Evolutionary conservation across 2,329 filamentous ascomycete species (phyloP).

Genomic region (Trichoderma arundinaceum): DNA sequence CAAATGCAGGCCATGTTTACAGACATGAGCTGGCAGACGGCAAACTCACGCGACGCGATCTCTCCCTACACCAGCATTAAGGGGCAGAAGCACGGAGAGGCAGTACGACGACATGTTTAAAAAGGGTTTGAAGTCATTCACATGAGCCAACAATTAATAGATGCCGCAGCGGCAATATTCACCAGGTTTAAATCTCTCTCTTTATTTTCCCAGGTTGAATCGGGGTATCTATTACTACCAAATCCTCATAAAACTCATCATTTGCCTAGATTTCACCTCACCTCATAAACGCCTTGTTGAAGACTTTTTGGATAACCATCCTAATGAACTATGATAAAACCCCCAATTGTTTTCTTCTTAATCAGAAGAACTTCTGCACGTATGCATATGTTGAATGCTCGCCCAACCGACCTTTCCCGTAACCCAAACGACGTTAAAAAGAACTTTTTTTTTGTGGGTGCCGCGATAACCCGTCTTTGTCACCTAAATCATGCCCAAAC

Average conservation of each 20-base stretch:
- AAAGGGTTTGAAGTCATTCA: too few relatives aligned
- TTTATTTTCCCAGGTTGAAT: conserved; percentile 32
- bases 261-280: conserved; percentile 28
- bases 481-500: conserved; percentile 51
- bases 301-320: conserved; percentile 32
- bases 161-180: not conserved
- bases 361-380: conserved; percentile 45
- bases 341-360: conserved; percentile 39
- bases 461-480: conserved; percentile 44
- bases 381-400: conserved; percentile 50
- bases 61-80: not conserved
- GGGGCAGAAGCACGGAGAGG: too few relatives aligned
- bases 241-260: conserved; percentile 27
- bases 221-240: conserved; percentile 31
- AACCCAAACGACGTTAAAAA: conserved; percentile 29
- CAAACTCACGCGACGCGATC: conserved; percentile 20
- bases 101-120: too few relatives aligned
- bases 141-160: too few relatives aligned
- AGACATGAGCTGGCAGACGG: not conserved
- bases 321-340: conserved; percentile 40
- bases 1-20: not conserved
- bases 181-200: conserved; percentile 11
- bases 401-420: conserved; percentile 40
- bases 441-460: conserved; percentile 45
- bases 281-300: conserved; percentile 32